phyloP scores from a whole-genome alignment of 768 basidiomycete species.

The Hirschioporus abietinus region DNA sequence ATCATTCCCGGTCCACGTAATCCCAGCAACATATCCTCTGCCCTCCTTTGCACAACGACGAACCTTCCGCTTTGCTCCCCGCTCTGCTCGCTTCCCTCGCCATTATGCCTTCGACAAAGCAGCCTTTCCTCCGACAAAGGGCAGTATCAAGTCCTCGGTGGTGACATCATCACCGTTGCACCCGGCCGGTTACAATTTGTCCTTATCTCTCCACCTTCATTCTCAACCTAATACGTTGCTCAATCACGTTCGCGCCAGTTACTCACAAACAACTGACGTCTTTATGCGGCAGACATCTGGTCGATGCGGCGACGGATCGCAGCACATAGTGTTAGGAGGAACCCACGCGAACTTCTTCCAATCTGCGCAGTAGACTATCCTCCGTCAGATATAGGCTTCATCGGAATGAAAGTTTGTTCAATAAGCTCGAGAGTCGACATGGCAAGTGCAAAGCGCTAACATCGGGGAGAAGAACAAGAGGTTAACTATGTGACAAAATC shows the following conservation, averaged over 20 bases:
- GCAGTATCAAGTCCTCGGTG: background rate
- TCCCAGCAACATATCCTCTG: too few species aligned
- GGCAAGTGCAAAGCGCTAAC: background rate
- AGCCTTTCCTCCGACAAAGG: background rate
- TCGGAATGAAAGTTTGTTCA: background rate
- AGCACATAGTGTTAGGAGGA: background rate
- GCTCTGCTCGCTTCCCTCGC: constrained; percentile 76
- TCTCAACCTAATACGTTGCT: background rate
- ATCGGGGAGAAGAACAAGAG: too few species aligned
- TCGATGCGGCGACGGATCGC: background rate
- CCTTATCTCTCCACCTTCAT: background rate
- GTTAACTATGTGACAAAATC: background rate
- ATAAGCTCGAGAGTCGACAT: background rate
- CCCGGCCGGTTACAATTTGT: background rate
- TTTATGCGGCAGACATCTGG: too few species aligned
- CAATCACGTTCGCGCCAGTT: too few species aligned
- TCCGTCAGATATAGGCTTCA: background rate
- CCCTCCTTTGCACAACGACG: background rate
- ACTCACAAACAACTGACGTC: too few species aligned
- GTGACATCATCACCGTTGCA: background rate
- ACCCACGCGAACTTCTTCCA: background rate
- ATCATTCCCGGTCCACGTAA: too few species aligned
- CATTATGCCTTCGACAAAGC: background rate
- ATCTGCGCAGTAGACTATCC: background rate
- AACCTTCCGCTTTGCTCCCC: constrained; percentile 38